A percentile compares a stretch with the other conserved stretches of the same genome.
Evolutionary conservation across 2,329 filamentous ascomycete genomes (phyloP).

Genomic region (Neurospora sp.): DNA sequence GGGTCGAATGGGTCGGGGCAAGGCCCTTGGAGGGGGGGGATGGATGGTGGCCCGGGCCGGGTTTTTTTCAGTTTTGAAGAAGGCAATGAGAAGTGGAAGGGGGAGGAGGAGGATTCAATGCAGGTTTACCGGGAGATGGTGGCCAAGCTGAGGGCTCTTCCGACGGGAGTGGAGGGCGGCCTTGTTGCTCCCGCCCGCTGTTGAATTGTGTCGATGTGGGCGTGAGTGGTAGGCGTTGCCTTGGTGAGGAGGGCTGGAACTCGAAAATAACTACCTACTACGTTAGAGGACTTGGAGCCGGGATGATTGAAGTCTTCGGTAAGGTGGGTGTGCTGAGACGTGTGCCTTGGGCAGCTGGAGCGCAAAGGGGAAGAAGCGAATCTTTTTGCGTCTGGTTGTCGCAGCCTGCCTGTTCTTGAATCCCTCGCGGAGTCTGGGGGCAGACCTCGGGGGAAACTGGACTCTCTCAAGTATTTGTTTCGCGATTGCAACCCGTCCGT

Average conservation of each 20-base stretch:
- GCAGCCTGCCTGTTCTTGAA: not conserved
- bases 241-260: not conserved
- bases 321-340: not conserved
- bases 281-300: no score
- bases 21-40: not conserved
- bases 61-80: not conserved
- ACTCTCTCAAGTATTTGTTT: not conserved
- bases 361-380: not conserved
- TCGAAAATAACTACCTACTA: no score
- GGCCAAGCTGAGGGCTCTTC: not conserved
- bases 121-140: not conserved
- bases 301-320: not conserved
- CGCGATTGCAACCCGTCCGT: not conserved
- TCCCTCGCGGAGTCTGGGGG: not conserved
- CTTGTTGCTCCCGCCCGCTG: not conserved
- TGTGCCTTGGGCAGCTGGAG: not conserved
- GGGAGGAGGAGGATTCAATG: not conserved
- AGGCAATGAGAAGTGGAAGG: not conserved
- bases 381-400: not conserved
- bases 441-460: not conserved
- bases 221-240: not conserved
- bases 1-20: not conserved
- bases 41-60: not conserved
- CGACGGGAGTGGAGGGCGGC: not conserved
- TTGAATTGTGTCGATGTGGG: not conserved